Percentiles rank a stretch among this genome's conserved stretches.
Conservation (phyloP, 805 yeast species). For the Naumovozyma baii region DNA sequence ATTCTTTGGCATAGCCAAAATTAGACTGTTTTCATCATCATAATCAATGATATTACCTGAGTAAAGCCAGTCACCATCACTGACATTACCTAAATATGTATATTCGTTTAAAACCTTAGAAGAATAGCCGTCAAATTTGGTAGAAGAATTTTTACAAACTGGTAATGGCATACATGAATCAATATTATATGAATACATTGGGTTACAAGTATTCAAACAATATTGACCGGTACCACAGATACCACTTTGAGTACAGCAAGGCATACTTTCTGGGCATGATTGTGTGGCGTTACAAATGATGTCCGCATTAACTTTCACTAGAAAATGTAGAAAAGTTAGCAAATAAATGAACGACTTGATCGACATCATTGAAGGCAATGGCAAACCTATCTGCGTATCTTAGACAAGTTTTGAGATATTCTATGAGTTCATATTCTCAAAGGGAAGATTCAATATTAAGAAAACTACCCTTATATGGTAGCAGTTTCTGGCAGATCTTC, state of each 20-base stretch:
- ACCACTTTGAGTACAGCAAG: slow-evolving; percentile 82
- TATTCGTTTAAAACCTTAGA: slow-evolving; percentile 28
- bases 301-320: background rate
- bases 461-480: too few species aligned
- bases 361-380: background rate
- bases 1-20: slow-evolving; percentile 70
- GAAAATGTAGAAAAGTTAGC: background rate
- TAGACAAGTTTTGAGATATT: background rate
- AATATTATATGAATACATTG: slow-evolving; percentile 48
- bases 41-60: slow-evolving; percentile 45
- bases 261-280: slow-evolving; percentile 65
- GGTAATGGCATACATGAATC: slow-evolving; percentile 85
- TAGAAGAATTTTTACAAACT: slow-evolving; percentile 43
- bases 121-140: slow-evolving; percentile 33
- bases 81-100: slow-evolving; percentile 60
- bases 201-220: slow-evolving; percentile 86
- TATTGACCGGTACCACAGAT: slow-evolving; percentile 62
- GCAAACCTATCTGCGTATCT: background rate
- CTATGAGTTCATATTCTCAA: too few species aligned
- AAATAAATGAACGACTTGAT: background rate
- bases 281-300: slow-evolving; percentile 42
- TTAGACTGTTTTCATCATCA: slow-evolving; percentile 41
- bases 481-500: too few species aligned
- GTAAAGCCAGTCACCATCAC: slow-evolving; percentile 58
- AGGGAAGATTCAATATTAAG: too few species aligned